Base-by-base conservation (phyloP, 2,329 filamentous ascomycete species). In the Fusarium oligoseptatum region DNA sequence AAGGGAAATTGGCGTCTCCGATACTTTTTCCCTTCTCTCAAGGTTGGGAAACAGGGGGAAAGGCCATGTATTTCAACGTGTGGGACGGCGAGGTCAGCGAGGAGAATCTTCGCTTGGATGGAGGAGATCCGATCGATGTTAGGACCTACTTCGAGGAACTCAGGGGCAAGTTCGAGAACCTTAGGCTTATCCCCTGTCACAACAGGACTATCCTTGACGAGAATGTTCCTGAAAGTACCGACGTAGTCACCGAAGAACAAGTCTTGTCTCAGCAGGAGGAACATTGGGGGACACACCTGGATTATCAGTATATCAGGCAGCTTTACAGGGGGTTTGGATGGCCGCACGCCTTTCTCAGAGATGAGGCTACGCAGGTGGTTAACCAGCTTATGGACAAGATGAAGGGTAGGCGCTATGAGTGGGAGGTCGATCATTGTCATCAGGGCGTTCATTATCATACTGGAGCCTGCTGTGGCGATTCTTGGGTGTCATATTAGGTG, bases 281-380 rank as follows among this genome's bases (percentile, higher is more conserved):
- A 7, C 1, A 6, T 4, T 60, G 52, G 66, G 52, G 15, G 4
- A 65, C 61, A 4, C 3, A 20, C 2, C 6, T 71, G 9, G 69
- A 71, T 15, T 17, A 48, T 1, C 67, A 71, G 24, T 60, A 55
- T n/a, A 12, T 55, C 22, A 57, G 67, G 3, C 56, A 70, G 41
- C 20, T 62, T 0, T 70, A 71, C 37, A 17, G 41, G 12, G 34
- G 56, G 3, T 20, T 58, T 10, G 57, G 50, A 1, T 71, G 67
- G 68, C 62, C 62, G 0, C 3, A 32, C 7, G 41, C 20, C 3
- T 64, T 63, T 15, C n/a, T 7, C 6, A 58, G 5, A 20, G 29
- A 64, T 17, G 57, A 55, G 15, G 67, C 48, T 29, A 37, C 62
- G 3, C 1, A 41, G 29, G 32, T 32, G 20, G 56, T 61, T 4